Base-by-base conservation (phyloP, 345 rosid species). In the Mallotus nudiflorus region DNA sequence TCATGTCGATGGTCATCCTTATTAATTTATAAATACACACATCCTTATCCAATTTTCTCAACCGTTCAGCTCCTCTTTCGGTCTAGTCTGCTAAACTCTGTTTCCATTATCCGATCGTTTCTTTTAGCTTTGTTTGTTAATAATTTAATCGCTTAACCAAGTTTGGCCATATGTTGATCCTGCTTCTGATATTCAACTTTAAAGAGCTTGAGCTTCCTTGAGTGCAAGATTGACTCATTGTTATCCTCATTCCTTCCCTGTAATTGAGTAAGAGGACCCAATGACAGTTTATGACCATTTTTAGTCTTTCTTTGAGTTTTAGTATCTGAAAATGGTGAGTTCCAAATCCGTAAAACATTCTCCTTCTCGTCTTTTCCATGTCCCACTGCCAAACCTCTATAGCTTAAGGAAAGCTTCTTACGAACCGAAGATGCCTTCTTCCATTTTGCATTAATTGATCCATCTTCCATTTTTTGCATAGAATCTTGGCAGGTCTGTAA, bases 341-440 rank as follows among this genome's bases (percentile, higher is more conserved):
- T 63, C 9, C 59, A 50, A 27, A 57, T 24, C 5, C 73, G 82
- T n/a, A 68, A 33, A 42, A 55, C 60, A 44, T 77, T 72, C 77
- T 84, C 83, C 53, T 78, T 84, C 70, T 71, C 73, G 44, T 67
- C 72, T 53, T 63, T 51, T 40, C 69, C 66, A 40, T 28, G 68
- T 77, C 18, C 67, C 65, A 25, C 51, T 28, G 62, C 31, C 22
- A 57, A 63, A 53, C 77, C 83, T 42, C 76, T 83, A 5, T 22
- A 2, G 49, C 89, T 79, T 19, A 86, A 73, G 4, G 86, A 86
- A 67, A 78, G 89, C 81, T 82, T 85, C 83, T 68, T 81, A 9
- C 77, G 54, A n/a, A 45, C 37, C 4, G 62, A 63, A 25, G 31
- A 18, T 63, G 57, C 65, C 64, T 77, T 85, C 74, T 72, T 73